phyloP scores from a whole-genome alignment of 306 rosid genomes.

The Gleditsia sinensis region DNA sequence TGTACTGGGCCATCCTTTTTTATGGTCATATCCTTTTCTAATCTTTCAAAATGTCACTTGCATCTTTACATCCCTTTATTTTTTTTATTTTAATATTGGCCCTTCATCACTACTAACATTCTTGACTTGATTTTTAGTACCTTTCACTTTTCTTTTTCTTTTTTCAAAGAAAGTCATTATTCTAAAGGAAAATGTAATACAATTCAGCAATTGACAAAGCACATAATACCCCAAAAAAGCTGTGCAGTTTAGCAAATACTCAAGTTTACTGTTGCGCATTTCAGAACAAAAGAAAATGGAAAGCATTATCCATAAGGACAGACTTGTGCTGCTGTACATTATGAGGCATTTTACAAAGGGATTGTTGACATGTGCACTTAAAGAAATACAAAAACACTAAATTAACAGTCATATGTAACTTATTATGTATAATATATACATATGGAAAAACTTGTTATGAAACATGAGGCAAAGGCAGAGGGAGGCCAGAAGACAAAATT shows the following conservation, averaged over 20 bases:
- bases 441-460: neutral
- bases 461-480: constrained; percentile 9
- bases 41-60: constrained; percentile 9
- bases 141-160: neutral
- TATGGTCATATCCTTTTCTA: constrained; percentile 21
- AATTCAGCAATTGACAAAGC: constrained; percentile 7
- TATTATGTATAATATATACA: neutral
- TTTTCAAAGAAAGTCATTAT: neutral
- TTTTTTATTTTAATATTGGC: constrained; percentile 13
- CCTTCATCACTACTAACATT: constrained; percentile 14
- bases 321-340: constrained; percentile 4
- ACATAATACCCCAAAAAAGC: neutral
- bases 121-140: neutral
- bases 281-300: neutral
- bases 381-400: constrained; percentile 18
- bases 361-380: neutral
- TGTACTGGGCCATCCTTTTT: no score
- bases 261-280: neutral
- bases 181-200: neutral
- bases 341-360: constrained; percentile 18
- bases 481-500: neutral
- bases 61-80: constrained; percentile 12
- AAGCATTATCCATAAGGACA: constrained; percentile 11
- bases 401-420: neutral
- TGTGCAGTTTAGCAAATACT: constrained; percentile 7